A percentile compares a stretch with the other conserved stretches of the same genome.
Conservation (phyloP, 495 filamentous ascomycete species). For the Trypethelium eluteriae region DNA sequence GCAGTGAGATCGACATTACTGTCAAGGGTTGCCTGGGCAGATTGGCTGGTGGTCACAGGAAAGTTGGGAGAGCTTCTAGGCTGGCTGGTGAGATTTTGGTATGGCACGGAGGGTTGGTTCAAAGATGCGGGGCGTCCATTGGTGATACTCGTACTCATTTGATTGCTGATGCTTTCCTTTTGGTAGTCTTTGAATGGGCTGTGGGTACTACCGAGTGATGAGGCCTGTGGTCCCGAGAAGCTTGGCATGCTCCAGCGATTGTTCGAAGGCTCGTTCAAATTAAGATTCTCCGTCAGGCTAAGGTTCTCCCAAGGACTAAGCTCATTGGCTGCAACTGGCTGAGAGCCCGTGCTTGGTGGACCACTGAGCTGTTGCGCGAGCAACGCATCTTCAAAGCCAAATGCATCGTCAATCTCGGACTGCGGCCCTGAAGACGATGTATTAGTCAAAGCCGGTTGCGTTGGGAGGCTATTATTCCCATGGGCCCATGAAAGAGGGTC, state of each 20-base stretch:
- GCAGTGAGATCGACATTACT: background rate
- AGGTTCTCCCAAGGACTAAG: background rate
- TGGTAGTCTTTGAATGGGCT: background rate
- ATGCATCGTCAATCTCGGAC: slow-evolving; percentile 32
- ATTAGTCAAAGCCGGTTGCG: slow-evolving; percentile 30
- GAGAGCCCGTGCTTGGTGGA: background rate
- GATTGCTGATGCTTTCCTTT: background rate
- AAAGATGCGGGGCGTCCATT: slow-evolving; percentile 2
- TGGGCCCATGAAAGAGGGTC: slow-evolving; percentile 17
- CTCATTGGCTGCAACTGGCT: background rate
- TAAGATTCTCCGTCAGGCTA: background rate
- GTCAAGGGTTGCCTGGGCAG: background rate
- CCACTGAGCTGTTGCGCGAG: slow-evolving; percentile 1
- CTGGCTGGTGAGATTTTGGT: background rate
- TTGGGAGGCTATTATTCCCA: slow-evolving; percentile 19
- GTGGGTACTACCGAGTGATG: background rate
- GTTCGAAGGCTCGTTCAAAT: background rate
- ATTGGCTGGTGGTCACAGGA: background rate
- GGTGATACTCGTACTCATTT: background rate
- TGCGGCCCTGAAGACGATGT: slow-evolving; percentile 32
- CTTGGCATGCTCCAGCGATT: slow-evolving; percentile 12
- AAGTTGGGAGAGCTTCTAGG: slow-evolving; percentile 4
- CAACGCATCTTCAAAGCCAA: background rate
- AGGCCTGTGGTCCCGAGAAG: background rate
- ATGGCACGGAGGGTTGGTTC: background rate